Percentiles rank a stretch among this genome's conserved stretches.
Conservation (phyloP, 1,284 basidiomycete species). For the Ceratobasidium sp. region DNA sequence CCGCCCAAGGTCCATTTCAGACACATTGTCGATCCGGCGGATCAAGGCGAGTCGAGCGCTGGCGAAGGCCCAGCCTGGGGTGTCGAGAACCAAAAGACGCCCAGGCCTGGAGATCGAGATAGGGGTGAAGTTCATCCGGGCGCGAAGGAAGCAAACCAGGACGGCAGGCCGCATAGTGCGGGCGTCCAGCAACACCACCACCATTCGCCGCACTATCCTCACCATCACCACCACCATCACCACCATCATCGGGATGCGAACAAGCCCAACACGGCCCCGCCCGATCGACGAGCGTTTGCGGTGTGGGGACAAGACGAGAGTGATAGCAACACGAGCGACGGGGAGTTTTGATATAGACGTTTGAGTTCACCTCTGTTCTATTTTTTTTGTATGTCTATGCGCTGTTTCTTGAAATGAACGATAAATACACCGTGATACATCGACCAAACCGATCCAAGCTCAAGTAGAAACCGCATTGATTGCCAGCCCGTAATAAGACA, state of each 20-base stretch:
- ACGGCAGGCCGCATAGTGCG: slow-evolving; percentile 23
- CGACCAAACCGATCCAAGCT: neutral
- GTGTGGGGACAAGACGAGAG: slow-evolving; percentile 88
- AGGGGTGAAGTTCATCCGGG: slow-evolving; percentile 30
- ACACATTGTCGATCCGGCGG: slow-evolving; percentile 48
- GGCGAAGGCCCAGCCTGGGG: neutral
- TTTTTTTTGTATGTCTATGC: neutral
- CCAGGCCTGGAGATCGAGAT: slow-evolving; percentile 6
- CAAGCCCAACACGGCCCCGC: slow-evolving; percentile 31
- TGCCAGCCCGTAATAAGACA: slow-evolving; percentile 33
- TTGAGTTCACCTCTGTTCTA: neutral
- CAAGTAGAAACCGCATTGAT: slow-evolving; percentile 16
- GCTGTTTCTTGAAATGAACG: slow-evolving; percentile 13
- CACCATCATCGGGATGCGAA: slow-evolving; percentile 39
- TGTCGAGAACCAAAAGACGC: slow-evolving; percentile 21
- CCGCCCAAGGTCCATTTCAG: slow-evolving; percentile 62
- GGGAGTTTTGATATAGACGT: neutral
- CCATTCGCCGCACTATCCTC: slow-evolving; percentile 50
- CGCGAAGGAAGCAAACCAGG: slow-evolving; percentile 43
- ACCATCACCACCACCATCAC: slow-evolving; percentile 41
- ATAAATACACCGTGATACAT: neutral
- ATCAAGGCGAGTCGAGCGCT: neutral
- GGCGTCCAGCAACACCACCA: slow-evolving; percentile 58
- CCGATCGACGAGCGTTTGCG: slow-evolving; percentile 69
- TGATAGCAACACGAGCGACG: slow-evolving; percentile 67